phyloP scores from a whole-genome alignment of 148 eudicot species.

The Amaranthus hypochondriacus region DNA sequence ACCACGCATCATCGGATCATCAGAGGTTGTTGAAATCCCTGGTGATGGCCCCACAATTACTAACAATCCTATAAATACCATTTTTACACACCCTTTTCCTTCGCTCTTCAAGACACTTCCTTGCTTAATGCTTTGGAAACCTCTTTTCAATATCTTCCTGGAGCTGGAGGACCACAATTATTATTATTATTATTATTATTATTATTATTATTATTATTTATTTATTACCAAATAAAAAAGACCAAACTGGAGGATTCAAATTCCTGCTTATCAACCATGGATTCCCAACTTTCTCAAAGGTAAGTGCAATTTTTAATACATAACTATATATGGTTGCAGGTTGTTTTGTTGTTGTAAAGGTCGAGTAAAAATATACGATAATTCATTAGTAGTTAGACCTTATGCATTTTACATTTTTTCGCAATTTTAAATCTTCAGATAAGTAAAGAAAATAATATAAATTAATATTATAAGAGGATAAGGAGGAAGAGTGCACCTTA shows the following conservation, averaged over 20 bases:
- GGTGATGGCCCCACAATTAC: background rate
- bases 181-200: too few species aligned
- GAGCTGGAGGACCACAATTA: too few species aligned
- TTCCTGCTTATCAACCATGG: conserved; percentile 7
- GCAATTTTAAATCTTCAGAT: too few species aligned
- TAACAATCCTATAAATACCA: background rate
- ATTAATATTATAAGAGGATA: too few species aligned
- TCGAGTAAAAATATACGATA: too few species aligned
- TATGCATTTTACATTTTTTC: background rate
- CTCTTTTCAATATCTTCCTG: background rate
- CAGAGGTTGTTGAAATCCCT: background rate
- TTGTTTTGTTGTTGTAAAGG: background rate
- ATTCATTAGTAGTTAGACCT: background rate
- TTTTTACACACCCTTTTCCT: background rate
- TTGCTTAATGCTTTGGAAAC: conserved; percentile 1
- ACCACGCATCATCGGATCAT: conserved; percentile 15
- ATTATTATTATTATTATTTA: too few species aligned
- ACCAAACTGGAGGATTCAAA: too few species aligned
- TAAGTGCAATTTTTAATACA: background rate
- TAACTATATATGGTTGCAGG: too few species aligned
- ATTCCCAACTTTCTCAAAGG: conserved; percentile 25
- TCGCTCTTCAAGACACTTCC: background rate
- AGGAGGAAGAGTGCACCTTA: too few species aligned
- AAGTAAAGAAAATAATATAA: too few species aligned
- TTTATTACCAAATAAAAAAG: background rate